Percentiles rank a stretch among this genome's conserved stretches.
Evolutionary conservation across 2,329 filamentous ascomycete species (phyloP).

Genomic region (Ceratocystis colombiana): DNA sequence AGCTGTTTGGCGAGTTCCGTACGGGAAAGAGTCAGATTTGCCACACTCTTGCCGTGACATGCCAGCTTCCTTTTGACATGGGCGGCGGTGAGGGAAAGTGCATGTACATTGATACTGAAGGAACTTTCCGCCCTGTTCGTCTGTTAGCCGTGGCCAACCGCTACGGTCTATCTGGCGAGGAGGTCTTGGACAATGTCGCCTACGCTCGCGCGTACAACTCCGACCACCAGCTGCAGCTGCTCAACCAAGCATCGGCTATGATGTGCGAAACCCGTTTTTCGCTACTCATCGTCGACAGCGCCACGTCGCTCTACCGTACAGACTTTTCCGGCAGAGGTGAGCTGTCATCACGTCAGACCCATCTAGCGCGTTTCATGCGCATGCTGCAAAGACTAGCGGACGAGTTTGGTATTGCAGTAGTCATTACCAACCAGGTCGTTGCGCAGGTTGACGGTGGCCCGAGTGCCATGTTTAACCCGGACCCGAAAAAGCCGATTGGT

Average conservation of each 20-base stretch:
- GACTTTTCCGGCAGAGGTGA: constrained; percentile 96
- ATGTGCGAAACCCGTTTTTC: constrained; percentile 99
- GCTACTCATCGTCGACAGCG: constrained; percentile 87
- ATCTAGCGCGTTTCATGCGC: constrained; percentile 81
- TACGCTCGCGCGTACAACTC: constrained; percentile 98
- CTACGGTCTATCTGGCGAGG: constrained; percentile 89
- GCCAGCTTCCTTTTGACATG: constrained; percentile 97
- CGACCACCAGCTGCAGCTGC: constrained; percentile 87
- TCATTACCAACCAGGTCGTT: constrained; percentile 98
- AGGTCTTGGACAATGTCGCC: constrained; percentile 95
- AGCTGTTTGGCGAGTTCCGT: constrained; percentile 95
- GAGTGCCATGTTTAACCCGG: constrained; percentile 96
- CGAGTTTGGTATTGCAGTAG: constrained; percentile 90
- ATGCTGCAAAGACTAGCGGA: constrained; percentile 67
- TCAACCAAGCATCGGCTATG: constrained; percentile 94
- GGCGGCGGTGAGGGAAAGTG: constrained; percentile 97
- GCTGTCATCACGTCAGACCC: constrained; percentile 82
- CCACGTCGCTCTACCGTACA: constrained; percentile 88
- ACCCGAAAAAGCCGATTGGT: constrained; percentile 97
- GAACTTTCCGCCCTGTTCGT: constrained; percentile 88
- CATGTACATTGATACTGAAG: constrained; percentile 96
- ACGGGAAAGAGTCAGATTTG: constrained; percentile 98
- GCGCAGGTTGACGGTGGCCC: constrained; percentile 95
- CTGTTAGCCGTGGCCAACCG: constrained; percentile 85
- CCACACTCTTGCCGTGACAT: constrained; percentile 96